Conservation (phyloP, 495 filamentous ascomycete genomes). For the Opeltia flavorubescens region DNA sequence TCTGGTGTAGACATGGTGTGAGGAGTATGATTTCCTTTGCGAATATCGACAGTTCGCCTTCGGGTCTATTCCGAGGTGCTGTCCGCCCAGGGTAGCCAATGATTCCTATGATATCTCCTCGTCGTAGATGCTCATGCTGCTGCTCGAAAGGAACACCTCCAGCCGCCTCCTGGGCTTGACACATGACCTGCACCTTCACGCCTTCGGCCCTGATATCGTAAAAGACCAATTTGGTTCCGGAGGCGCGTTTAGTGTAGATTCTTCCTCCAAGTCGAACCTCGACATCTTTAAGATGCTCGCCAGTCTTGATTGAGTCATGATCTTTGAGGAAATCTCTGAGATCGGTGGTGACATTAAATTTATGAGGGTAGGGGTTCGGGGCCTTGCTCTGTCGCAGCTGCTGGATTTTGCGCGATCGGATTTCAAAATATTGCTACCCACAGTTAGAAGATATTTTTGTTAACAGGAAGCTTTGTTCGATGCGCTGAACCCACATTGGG, state of each 20-base stretch:
- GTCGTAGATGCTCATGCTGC: slow-evolving; percentile 79
- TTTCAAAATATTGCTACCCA: slow-evolving; percentile 88
- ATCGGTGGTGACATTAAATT: slow-evolving; percentile 77
- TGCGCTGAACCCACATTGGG: slow-evolving; percentile 70
- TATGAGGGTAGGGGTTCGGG: slow-evolving; percentile 92
- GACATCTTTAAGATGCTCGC: slow-evolving; percentile 61
- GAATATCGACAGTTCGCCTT: slow-evolving; percentile 89
- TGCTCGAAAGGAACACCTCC: slow-evolving; percentile 54
- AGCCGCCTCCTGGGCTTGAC: slow-evolving; percentile 59
- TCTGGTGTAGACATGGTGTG: slow-evolving; percentile 82
- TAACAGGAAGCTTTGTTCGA: no score
- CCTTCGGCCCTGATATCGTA: slow-evolving; percentile 84
- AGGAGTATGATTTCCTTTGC: slow-evolving; percentile 73
- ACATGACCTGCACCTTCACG: slow-evolving; percentile 79
- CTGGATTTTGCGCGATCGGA: slow-evolving; percentile 72
- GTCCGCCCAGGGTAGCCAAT: slow-evolving; percentile 82
- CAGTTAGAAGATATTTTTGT: neutral
- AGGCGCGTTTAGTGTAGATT: slow-evolving; percentile 76
- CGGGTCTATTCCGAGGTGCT: slow-evolving; percentile 70
- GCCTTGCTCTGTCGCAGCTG: slow-evolving; percentile 68
- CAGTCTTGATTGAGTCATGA: slow-evolving; percentile 65
- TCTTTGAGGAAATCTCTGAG: slow-evolving; percentile 62
- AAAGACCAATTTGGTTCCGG: slow-evolving; percentile 78
- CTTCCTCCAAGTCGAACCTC: slow-evolving; percentile 64
- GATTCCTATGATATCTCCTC: slow-evolving; percentile 86